Conservation (phyloP, 331 rosid species). For the Arachis monticola region DNA sequence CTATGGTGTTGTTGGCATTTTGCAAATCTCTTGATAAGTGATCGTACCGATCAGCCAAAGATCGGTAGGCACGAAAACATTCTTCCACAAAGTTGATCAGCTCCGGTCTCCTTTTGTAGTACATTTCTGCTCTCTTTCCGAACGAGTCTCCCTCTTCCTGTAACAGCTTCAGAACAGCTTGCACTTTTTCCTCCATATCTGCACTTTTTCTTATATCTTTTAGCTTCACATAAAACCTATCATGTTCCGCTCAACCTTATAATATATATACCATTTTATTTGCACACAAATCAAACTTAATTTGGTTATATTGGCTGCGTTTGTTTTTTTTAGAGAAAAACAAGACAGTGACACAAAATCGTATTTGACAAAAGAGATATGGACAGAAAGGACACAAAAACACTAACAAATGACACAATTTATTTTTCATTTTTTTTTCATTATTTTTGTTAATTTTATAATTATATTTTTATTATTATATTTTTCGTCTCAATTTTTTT, state of each 20-base stretch:
- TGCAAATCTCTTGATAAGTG: conserved; percentile 94
- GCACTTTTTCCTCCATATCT: conserved; percentile 99
- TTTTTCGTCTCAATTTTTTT: too few relatives aligned
- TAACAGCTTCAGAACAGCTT: conserved; percentile 57
- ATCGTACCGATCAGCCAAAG: conserved; percentile 96
- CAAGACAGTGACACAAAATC: too few relatives aligned
- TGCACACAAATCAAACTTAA: neutral
- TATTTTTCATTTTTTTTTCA: too few relatives aligned
- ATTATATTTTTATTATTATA: too few relatives aligned
- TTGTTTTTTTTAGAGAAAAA: too few relatives aligned
- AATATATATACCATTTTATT: neutral
- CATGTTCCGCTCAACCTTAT: neutral
- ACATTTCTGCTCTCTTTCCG: conserved; percentile 97
- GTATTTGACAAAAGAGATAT: too few relatives aligned
- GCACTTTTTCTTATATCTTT: conserved; percentile 43
- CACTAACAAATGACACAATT: too few relatives aligned
- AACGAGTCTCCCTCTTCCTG: conserved; percentile 95
- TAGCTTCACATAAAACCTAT: conserved; percentile 7
- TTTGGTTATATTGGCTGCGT: neutral
- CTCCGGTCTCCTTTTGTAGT: conserved; percentile 92
- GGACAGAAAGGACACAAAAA: too few relatives aligned
- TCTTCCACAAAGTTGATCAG: conserved; percentile 88
- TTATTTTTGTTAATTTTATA: too few relatives aligned
- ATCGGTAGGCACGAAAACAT: conserved; percentile 77
- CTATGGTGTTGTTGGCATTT: conserved; percentile 95